These are phyloP conservation scores for Coniochaeta sp. DNA, from an alignment of 2,329 filamentous ascomycete genomes.

Conservation along the genomic window DNA sequence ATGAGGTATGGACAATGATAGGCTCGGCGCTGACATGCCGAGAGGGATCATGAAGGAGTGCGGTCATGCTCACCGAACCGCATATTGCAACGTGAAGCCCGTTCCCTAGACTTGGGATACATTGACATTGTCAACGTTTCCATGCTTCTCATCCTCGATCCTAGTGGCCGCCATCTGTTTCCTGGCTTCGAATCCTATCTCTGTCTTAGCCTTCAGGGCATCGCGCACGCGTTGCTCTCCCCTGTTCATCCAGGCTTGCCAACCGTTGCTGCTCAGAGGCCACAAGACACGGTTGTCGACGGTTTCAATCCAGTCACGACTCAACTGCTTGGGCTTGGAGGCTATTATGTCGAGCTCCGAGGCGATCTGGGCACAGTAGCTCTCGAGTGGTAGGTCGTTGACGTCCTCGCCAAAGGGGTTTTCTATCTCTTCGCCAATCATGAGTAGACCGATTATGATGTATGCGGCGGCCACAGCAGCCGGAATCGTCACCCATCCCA, in stretches of 20 bases:
- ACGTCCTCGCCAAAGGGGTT: slow-evolving; percentile 64
- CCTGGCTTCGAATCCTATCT: slow-evolving; percentile 20
- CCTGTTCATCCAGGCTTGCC: slow-evolving; percentile 37
- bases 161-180: slow-evolving; percentile 10
- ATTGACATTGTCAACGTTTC: neutral
- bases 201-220: slow-evolving; percentile 29
- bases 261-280: slow-evolving; percentile 35
- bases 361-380: slow-evolving; percentile 57
- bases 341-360: slow-evolving; percentile 58
- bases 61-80: neutral
- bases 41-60: no score
- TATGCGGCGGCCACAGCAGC: slow-evolving; percentile 59
- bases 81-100: neutral
- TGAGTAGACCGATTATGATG: slow-evolving; percentile 62
- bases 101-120: neutral
- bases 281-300: slow-evolving; percentile 29
- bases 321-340: slow-evolving; percentile 40
- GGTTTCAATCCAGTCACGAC: slow-evolving; percentile 38
- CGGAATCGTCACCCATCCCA: slow-evolving; percentile 65
- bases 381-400: slow-evolving; percentile 59
- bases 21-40: no score
- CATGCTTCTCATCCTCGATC: neutral
- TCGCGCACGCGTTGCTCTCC: slow-evolving; percentile 36
- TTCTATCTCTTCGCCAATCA: slow-evolving; percentile 62
- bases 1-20: no score